Conservation (phyloP, 2,329 filamentous ascomycete species). For the Scedosporium boydii region DNA sequence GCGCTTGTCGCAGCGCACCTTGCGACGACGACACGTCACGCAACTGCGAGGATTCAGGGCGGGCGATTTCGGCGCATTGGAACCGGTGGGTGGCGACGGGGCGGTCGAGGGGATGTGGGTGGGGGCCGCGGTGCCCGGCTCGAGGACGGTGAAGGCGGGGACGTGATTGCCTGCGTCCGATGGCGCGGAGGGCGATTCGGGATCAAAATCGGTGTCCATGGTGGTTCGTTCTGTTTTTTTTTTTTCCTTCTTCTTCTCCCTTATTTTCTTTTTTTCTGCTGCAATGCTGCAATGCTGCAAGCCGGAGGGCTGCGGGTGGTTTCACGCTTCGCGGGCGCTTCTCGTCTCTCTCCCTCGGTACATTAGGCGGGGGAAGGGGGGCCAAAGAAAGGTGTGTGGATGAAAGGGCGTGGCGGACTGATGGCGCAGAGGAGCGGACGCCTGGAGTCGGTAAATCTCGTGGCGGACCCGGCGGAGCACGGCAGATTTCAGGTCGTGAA, state of each 20-base stretch:
- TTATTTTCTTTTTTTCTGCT: background rate
- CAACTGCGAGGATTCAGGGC: slow-evolving; percentile 38
- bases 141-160: slow-evolving; percentile 9
- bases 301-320: background rate
- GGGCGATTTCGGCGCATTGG: slow-evolving; percentile 21
- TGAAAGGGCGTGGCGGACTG: background rate
- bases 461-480: background rate
- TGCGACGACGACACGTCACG: slow-evolving; percentile 43
- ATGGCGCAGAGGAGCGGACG: background rate
- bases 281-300: background rate
- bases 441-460: background rate
- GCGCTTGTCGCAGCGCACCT: slow-evolving; percentile 71
- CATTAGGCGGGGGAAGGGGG: background rate
- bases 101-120: slow-evolving; percentile 4
- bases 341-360: background rate
- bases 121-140: slow-evolving; percentile 9
- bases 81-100: background rate
- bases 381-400: background rate
- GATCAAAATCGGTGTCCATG: slow-evolving; percentile 1
- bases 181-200: slow-evolving; percentile 1
- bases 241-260: background rate
- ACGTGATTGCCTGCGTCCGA: background rate
- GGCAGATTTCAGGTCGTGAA: background rate
- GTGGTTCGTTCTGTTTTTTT: background rate
- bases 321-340: background rate